A percentile compares a stretch with the other conserved stretches of the same genome.
phyloP scores from a whole-genome alignment of 2,329 filamentous ascomycete genomes.

The Basipetospora chlamydospora region DNA sequence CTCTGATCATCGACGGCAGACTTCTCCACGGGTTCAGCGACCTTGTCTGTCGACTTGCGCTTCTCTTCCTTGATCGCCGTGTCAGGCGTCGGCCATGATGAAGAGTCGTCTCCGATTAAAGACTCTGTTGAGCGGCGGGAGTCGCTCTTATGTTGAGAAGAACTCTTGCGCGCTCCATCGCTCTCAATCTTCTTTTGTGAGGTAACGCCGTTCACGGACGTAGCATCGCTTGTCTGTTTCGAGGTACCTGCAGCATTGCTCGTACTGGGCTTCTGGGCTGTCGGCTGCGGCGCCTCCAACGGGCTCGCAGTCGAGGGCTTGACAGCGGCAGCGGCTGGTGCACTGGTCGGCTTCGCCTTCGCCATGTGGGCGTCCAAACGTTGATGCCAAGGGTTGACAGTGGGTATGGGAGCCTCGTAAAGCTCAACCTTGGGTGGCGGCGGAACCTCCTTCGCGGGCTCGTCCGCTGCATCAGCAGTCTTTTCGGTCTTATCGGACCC shows the following conservation, averaged over 20 bases:
- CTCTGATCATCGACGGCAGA: slow-evolving; percentile 43
- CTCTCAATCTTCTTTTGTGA: slow-evolving; percentile 28
- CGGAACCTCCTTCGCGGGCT: slow-evolving; percentile 35
- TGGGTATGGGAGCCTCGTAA: slow-evolving; percentile 66
- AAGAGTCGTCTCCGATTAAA: slow-evolving; percentile 36
- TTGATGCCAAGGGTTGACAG: slow-evolving; percentile 80
- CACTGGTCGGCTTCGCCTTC: slow-evolving; percentile 26
- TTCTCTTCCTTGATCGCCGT: slow-evolving; percentile 56
- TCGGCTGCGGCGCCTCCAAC: slow-evolving; percentile 8
- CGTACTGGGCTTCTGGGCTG: slow-evolving; percentile 13
- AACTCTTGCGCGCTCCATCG: slow-evolving; percentile 13
- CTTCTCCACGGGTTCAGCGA: slow-evolving; percentile 44
- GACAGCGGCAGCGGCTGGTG: not conserved
- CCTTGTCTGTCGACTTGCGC: slow-evolving; percentile 54
- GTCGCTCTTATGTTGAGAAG: slow-evolving; percentile 27
- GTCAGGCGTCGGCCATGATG: slow-evolving; percentile 84
- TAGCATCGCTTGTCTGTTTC: slow-evolving; percentile 11
- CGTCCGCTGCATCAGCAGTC: slow-evolving; percentile 36
- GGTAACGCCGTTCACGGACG: slow-evolving; percentile 23
- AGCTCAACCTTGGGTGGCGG: slow-evolving; percentile 45
- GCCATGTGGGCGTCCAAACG: slow-evolving; percentile 51
- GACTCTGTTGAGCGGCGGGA: slow-evolving; percentile 6
- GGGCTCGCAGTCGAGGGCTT: slow-evolving; percentile 8
- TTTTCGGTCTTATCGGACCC: slow-evolving; percentile 29
- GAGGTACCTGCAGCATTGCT: not conserved